Percentiles rank a stretch among this genome's conserved stretches.
phyloP scores from a whole-genome alignment of 169 alveolate genomes.

The Plasmodium inui region DNA sequence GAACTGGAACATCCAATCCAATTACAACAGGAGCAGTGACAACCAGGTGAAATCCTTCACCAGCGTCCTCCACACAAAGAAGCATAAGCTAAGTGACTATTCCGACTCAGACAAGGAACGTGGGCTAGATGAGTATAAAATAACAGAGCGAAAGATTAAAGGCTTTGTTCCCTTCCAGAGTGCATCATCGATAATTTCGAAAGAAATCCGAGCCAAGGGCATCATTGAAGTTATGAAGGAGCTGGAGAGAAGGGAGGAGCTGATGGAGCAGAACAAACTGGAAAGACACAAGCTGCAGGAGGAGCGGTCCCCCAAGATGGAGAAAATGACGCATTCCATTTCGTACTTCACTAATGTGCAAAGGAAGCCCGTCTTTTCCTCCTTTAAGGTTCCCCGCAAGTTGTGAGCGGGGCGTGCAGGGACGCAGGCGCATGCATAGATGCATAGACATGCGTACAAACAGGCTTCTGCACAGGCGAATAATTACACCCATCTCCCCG shows the following conservation, averaged over 20 bases:
- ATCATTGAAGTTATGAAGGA: slow-evolving; percentile 68
- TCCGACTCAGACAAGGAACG: not conserved
- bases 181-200: slow-evolving; percentile 66
- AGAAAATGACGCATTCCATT: not conserved
- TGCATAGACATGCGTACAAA: not conserved
- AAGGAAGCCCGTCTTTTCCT: slow-evolving; percentile 36
- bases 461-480: not conserved
- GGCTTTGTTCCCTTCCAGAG: slow-evolving; percentile 69
- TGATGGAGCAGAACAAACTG: slow-evolving; percentile 17
- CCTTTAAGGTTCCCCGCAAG: slow-evolving; percentile 58
- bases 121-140: slow-evolving; percentile 8
- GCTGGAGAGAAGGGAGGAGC: slow-evolving; percentile 60
- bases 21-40: not conserved
- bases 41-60: not conserved
- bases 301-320: not conserved
- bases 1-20: not conserved
- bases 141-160: slow-evolving; percentile 27
- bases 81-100: slow-evolving; percentile 6
- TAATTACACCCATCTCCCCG: not conserved
- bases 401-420: not conserved
- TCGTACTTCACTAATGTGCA: not conserved
- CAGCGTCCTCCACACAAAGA: not conserved
- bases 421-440: not conserved
- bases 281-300: too few species aligned
- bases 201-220: slow-evolving; percentile 47